Base-by-base conservation (phyloP, 805 yeast genomes). In the Zygosaccharomyces siamensis region DNA sequence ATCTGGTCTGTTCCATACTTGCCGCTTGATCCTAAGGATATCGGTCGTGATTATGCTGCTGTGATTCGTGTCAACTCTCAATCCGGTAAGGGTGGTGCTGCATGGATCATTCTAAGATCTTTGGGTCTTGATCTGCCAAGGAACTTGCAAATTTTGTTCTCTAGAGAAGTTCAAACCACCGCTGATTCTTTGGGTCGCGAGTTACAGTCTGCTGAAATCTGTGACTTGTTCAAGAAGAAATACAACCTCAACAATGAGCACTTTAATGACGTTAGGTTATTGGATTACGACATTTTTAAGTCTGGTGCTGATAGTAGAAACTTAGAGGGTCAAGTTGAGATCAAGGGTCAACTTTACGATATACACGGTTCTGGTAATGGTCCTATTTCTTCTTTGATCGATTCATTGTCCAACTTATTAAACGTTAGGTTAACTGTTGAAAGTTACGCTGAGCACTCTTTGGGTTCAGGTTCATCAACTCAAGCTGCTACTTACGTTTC, bases 41-140 rank as follows among this genome's bases (percentile, higher is more conserved):
- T 84, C 57, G 92, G 92, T 48, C 76, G 89, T 73, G 83, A 77
- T 58, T 84, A 84, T 66, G 92, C 84, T 71, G 90, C 89, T 47
- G 86, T 84, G 50, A 84, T 84, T 63, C 76, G 92, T 73, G 90
- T 84, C 60, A 84, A 84, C 71, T 84, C 92, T 20, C 92, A 84
- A 71, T 81, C 88, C n/a, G 92, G 92, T 67, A 84, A 84, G 68
- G 92, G 92, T 63, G 92, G 92, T 68, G 88, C 90, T 40, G 88
- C 90, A 20, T 84, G 92, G 92, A 80, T 84, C 48, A 75, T 84
- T 53, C 76, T 83, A 61, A 76, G 86, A 69, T 72, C 85, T 28
- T 70, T 83, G 57, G 89, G 87, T 53, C 72, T 84, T 57, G 92
- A 84, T 62, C 71, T 84, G 54, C 92, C 92, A 64, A 78, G 89